phyloP scores from a whole-genome alignment of 768 basidiomycete genomes.

The Agrocybe chaxingu region DNA sequence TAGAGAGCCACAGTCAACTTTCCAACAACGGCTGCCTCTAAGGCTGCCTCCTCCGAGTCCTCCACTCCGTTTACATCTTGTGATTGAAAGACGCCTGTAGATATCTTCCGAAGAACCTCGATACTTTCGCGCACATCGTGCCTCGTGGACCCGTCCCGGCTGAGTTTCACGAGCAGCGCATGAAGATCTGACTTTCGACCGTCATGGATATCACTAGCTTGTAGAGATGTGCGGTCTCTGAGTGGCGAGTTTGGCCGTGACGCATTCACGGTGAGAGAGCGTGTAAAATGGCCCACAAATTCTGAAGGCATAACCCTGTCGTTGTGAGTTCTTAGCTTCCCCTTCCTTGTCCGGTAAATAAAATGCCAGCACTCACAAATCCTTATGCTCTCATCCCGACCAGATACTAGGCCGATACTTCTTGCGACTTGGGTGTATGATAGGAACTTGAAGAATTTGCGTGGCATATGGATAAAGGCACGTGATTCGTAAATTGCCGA shows the following conservation, averaged over 20 bases:
- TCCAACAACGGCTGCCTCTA: slow-evolving; percentile 42
- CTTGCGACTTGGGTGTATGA: too few species aligned
- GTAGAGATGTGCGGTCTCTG: neutral
- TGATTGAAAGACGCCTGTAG: slow-evolving; percentile 12
- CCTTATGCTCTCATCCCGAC: too few species aligned
- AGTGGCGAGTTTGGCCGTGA: slow-evolving; percentile 17
- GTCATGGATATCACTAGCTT: neutral
- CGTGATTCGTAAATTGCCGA: too few species aligned
- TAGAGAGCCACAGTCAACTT: slow-evolving; percentile 60
- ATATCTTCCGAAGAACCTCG: slow-evolving; percentile 21
- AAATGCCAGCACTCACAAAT: too few species aligned
- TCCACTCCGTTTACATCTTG: neutral
- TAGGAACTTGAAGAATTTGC: too few species aligned
- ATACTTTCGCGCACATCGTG: slow-evolving; percentile 22
- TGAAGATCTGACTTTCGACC: slow-evolving; percentile 31
- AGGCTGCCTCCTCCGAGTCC: slow-evolving; percentile 32
- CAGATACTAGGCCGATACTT: too few species aligned
- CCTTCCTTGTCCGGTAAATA: too few species aligned
- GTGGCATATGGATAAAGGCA: too few species aligned
- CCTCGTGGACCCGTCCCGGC: slow-evolving; percentile 18
- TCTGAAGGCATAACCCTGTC: slow-evolving; percentile 27
- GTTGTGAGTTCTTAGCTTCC: too few species aligned
- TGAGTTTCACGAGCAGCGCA: slow-evolving; percentile 35
- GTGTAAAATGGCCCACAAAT: slow-evolving; percentile 36
- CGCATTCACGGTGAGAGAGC: slow-evolving; percentile 25